phyloP scores from a whole-genome alignment of 164 flowering plant species.

The Stephania japonica region DNA sequence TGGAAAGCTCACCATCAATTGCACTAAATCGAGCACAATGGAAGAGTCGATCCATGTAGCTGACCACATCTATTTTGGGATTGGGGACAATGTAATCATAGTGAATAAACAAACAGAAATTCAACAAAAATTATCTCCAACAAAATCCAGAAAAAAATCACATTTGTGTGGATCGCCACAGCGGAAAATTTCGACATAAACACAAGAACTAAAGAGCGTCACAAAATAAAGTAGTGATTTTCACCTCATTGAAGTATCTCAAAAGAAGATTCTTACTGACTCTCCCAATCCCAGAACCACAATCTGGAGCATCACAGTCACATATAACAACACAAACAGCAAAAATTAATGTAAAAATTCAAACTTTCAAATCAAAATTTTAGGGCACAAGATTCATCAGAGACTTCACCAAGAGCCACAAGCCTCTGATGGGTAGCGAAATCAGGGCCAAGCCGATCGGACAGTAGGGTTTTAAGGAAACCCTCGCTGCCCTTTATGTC shows the following conservation, averaged over 20 bases:
- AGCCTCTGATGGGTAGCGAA: slow-evolving; percentile 32
- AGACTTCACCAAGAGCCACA: slow-evolving; percentile 66
- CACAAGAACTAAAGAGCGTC: neutral
- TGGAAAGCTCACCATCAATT: too few species aligned
- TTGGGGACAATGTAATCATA: neutral
- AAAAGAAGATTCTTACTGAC: slow-evolving; percentile 85
- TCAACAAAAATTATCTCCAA: too few species aligned
- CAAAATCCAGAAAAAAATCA: neutral
- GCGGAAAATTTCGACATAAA: neutral
- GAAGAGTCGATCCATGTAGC: too few species aligned
- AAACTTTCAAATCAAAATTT: too few species aligned
- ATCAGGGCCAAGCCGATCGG: slow-evolving; percentile 32
- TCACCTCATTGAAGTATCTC: slow-evolving; percentile 79
- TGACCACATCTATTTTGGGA: too few species aligned
- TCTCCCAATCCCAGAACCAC: slow-evolving; percentile 98
- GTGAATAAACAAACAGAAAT: neutral
- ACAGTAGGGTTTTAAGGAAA: slow-evolving; percentile 52
- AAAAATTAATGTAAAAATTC: neutral
- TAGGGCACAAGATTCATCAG: neutral
- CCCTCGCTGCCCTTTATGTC: slow-evolving; percentile 74
- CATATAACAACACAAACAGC: neutral
- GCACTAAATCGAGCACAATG: too few species aligned
- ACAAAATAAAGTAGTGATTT: neutral
- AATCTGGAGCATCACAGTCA: slow-evolving; percentile 42
- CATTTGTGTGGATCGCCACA: neutral